phyloP scores from a whole-genome alignment of 345 rosid genomes.

The Physaria fendleri region DNA sequence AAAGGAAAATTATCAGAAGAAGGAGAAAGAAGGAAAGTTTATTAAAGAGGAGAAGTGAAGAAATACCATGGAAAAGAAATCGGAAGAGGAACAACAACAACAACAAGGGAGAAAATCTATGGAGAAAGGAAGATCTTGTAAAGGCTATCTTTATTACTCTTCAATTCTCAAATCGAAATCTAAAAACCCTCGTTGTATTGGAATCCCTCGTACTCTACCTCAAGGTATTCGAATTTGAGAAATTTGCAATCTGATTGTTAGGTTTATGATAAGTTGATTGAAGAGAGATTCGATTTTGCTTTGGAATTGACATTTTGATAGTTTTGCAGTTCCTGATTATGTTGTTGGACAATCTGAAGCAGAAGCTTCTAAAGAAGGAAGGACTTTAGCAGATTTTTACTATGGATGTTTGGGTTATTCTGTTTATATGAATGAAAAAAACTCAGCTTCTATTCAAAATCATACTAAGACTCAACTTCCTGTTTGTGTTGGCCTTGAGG shows the following conservation, averaged over 20 bases:
- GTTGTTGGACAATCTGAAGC: slow-evolving; percentile 41
- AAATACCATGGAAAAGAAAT: slow-evolving; percentile 14
- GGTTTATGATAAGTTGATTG: background rate
- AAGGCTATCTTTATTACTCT: slow-evolving; percentile 51
- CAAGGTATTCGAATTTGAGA: slow-evolving; percentile 24
- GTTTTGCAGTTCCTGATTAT: slow-evolving; percentile 36
- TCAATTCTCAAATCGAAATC: slow-evolving; percentile 51
- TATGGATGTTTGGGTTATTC: slow-evolving; percentile 69
- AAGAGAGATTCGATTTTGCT: background rate
- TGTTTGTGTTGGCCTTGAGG: slow-evolving; percentile 61
- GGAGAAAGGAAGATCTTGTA: slow-evolving; percentile 52
- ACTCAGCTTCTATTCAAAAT: slow-evolving; percentile 33
- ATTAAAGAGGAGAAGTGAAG: too few species aligned
- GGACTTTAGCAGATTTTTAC: slow-evolving; percentile 38
- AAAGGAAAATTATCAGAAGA: too few species aligned
- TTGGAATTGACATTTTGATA: background rate
- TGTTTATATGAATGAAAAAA: slow-evolving; percentile 34
- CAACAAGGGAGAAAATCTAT: slow-evolving; percentile 28
- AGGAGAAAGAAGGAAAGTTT: too few species aligned
- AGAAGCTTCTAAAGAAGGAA: slow-evolving; percentile 41
- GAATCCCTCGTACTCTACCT: slow-evolving; percentile 53
- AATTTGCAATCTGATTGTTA: background rate
- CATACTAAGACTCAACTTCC: slow-evolving; percentile 42
- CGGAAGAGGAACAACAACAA: slow-evolving; percentile 5
- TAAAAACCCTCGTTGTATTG: slow-evolving; percentile 62